Base-by-base conservation (phyloP, 805 yeast genomes). In the Saccharomyces mikatae region DNA sequence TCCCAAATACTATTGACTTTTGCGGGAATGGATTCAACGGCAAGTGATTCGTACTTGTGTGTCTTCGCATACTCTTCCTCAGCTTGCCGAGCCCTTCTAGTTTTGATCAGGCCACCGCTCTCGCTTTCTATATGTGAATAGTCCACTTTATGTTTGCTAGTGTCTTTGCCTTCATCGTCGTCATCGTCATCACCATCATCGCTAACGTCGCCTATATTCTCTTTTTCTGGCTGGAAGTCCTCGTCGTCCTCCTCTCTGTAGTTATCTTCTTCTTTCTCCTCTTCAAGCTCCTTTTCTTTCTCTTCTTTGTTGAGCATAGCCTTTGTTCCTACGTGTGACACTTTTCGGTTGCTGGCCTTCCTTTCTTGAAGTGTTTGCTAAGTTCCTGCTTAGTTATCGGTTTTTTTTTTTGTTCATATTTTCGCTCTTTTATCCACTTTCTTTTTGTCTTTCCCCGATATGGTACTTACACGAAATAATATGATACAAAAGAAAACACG, bases 41-140 rank as follows among this genome's bases (percentile, higher is more conserved):
- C 49, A 52, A 65, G 41, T 56, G 56, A 61, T 59, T 66, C 74
- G 58, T 63, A 70, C 62, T 64, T 66, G 30, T 60, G 62, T 57
- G 57, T 66, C 58, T 57, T 67, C 56, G 52, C 57, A 1, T 47
- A 48, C 46, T 61, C 68, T 21, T 64, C 66, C 52, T 82, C 87
- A 24, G 72, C 56, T 29, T 70, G 71, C 49, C 86, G 69, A 58
- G 84, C 92, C 24, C 80, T 76, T 59, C 96, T 75, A 0, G 96
- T 88, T 62, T 81, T 80, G 36, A 88, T 78, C 52, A 84, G 76
- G 0, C 89, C 86, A n/a, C 85, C 86, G 13, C 73, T 63, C 48
- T 75, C 62, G 63, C 81, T 80, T 57, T 81, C 87, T 5, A 86
- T 79, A 2, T 70, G 70, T 6, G 79, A 73, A 64, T 86, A 86